A percentile compares a stretch with the other conserved stretches of the same genome.
Conservation (phyloP, 129 eudicot genomes). For the Flaveria bidentis region DNA sequence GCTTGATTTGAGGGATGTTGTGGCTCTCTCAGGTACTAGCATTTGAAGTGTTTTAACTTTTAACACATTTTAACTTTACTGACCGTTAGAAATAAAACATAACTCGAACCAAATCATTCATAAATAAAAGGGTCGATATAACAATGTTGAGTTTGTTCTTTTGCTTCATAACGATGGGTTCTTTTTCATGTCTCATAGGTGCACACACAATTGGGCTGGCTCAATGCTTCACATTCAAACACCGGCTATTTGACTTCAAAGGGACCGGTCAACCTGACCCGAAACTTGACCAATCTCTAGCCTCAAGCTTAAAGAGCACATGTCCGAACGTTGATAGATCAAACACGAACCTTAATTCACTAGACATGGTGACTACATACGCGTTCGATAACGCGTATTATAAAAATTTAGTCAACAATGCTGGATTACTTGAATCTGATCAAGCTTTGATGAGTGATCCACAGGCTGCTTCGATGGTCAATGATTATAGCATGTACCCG, state of each 20-base stretch:
- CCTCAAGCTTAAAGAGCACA: slow-evolving; percentile 45
- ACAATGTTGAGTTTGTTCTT: not conserved
- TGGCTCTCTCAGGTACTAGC: slow-evolving; percentile 73
- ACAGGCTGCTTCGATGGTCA: slow-evolving; percentile 55
- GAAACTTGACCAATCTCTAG: slow-evolving; percentile 51
- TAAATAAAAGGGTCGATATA: not conserved
- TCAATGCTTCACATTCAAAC: slow-evolving; percentile 87
- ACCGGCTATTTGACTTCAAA: slow-evolving; percentile 64
- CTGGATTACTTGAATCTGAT: slow-evolving; percentile 79
- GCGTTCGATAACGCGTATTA: slow-evolving; percentile 67
- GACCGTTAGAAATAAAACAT: not conserved
- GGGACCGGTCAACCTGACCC: slow-evolving; percentile 78
- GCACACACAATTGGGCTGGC: slow-evolving; percentile 81
- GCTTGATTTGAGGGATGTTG: slow-evolving; percentile 72
- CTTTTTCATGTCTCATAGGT: slow-evolving; percentile 39
- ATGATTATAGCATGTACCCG: slow-evolving; percentile 47
- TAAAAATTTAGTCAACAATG: slow-evolving; percentile 58
- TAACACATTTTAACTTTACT: not conserved
- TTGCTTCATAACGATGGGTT: not conserved
- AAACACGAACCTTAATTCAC: slow-evolving; percentile 54
- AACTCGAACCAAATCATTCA: not conserved
- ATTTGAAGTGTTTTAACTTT: not conserved
- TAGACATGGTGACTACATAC: slow-evolving; percentile 47
- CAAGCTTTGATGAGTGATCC: slow-evolving; percentile 63
- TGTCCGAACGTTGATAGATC: slow-evolving; percentile 68